Evolutionary conservation across 495 filamentous ascomycete species (phyloP), one percentile per base, ranked within the genome.

Genomic region (Hypoxylon intermedium): DNA sequence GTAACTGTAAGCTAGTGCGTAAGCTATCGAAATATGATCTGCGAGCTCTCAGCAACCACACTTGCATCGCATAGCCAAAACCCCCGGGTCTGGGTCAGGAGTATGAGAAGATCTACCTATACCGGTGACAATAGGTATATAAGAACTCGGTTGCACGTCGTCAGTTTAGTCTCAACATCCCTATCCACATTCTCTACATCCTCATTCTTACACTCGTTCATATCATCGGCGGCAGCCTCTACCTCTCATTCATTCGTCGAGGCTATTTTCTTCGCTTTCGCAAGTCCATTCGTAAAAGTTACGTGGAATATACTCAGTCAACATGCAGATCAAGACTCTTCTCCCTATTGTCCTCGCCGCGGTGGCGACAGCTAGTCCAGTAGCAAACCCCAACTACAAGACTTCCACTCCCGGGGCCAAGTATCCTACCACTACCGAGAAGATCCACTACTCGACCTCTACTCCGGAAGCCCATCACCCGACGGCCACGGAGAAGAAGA

Each of bases 241-340:
- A 24, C 30, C 30, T 28, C 7, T 30, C 19, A 13, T 6, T 34
- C 9, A 36, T 20, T 28, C 7, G 7, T n/a, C n/a, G n/a, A n/a
- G n/a, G n/a, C n/a, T n/a, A n/a, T n/a, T n/a, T n/a, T n/a, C n/a
- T n/a, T n/a, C n/a, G n/a, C n/a, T n/a, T n/a, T n/a, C n/a, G n/a
- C n/a, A n/a, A n/a, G n/a, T n/a, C 43, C 30, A 31, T 40, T 38
- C 18, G 7, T 13, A n/a, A n/a, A n/a, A n/a, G n/a, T 26, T 31
- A 5, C 0, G 15, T 9, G 9, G 16, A 6, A 21, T 13, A 34
- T 26, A 37, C 12, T 3, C 23, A 9, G 38, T 48, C 56, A 65
- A 56, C 21, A 65, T 65, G 62, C 62, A 65, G 62, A 57, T 65
- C 47, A 65, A 65, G 52, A n/a, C 34, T 28, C 31, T 65, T 28